These are phyloP conservation scores for Amanita rubescens DNA, from an alignment of 768 basidiomycete genomes.

Conservation along the genomic window DNA sequence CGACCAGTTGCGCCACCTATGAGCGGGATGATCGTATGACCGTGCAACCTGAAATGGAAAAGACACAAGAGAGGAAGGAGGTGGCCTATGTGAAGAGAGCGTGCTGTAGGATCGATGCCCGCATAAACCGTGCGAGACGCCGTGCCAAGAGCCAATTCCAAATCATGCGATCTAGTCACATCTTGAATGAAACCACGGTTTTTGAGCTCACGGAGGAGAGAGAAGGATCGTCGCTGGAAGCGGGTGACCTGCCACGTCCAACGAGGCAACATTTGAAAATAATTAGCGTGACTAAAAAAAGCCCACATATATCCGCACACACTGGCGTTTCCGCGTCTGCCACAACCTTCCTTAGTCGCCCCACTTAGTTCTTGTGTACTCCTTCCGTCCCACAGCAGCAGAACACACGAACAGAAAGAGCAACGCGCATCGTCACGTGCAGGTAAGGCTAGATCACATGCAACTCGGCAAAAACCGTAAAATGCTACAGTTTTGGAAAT, in stretches of 20 bases:
- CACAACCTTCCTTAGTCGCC: too few relatives aligned
- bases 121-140: constrained; percentile 60
- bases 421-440: background rate
- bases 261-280: background rate
- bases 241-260: background rate
- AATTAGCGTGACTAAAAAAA: too few relatives aligned
- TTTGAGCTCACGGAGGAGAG: constrained; percentile 32
- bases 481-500: constrained; percentile 36
- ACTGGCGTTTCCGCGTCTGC: too few relatives aligned
- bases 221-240: background rate
- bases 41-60: constrained; percentile 82
- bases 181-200: constrained; percentile 42
- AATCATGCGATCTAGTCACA: constrained; percentile 39
- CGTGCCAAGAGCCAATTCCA: constrained; percentile 29
- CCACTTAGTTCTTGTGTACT: too few relatives aligned
- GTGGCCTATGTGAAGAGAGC: constrained; percentile 89
- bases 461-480: background rate
- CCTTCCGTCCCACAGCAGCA: too few relatives aligned
- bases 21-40: constrained; percentile 76
- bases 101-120: constrained; percentile 91
- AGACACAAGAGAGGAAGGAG: constrained; percentile 81
- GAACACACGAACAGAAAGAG: background rate
- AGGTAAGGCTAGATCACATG: background rate
- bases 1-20: constrained; percentile 94
- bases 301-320: too few relatives aligned